A percentile compares a stretch with the other conserved stretches of the same genome.
These are phyloP conservation scores for Polytrichum formosum DNA, from an alignment of 225 moss, liverwort and hornwort species.

Conservation along the genomic window DNA sequence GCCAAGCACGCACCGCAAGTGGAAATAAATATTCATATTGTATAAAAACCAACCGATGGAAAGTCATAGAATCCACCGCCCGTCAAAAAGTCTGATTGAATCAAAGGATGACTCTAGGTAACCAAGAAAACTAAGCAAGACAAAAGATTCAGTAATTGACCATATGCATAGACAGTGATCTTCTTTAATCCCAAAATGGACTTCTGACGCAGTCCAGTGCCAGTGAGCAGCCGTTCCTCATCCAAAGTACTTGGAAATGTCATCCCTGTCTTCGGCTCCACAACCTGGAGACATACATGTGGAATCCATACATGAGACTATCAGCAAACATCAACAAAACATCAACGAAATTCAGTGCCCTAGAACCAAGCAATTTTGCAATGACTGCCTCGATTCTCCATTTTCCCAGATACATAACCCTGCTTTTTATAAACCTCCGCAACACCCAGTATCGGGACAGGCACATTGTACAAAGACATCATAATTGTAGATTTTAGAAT, in stretches of 20 bases:
- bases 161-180: constrained; percentile 81
- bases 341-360: background rate
- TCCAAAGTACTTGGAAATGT: constrained; percentile 57
- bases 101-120: no score
- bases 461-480: no score
- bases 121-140: background rate
- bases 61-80: no score
- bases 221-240: constrained; percentile 65
- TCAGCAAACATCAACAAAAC: background rate
- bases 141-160: constrained; percentile 20
- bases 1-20: no score
- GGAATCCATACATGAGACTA: background rate
- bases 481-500: no score
- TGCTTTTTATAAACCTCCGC: no score
- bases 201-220: constrained; percentile 81
- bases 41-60: no score
- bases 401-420: background rate
- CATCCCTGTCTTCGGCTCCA: constrained; percentile 78
- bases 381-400: background rate
- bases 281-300: constrained; percentile 20
- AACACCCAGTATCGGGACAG: no score
- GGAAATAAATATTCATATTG: no score
- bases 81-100: no score
- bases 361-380: background rate
- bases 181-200: constrained; percentile 76